These are phyloP conservation scores for Moesziomyces parantarcticus DNA, from an alignment of 1,284 basidiomycete species.

Conservation along the genomic window DNA sequence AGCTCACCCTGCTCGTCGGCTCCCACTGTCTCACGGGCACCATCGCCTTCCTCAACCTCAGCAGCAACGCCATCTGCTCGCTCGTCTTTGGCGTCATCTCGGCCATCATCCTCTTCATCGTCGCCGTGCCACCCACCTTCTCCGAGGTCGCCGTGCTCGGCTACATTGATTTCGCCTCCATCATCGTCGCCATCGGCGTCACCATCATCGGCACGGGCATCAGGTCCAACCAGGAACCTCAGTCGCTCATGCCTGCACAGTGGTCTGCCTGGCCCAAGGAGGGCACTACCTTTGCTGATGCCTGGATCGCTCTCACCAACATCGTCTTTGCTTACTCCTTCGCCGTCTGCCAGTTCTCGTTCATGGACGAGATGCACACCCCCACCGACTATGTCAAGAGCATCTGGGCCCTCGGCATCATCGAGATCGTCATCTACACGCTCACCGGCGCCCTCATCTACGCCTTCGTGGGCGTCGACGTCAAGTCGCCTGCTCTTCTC, in stretches of 20 bases:
- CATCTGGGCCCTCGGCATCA: slow-evolving; percentile 52
- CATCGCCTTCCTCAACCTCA: slow-evolving; percentile 54
- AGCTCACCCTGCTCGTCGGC: slow-evolving; percentile 48
- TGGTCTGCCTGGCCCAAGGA: slow-evolving; percentile 56
- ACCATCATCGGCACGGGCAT: slow-evolving; percentile 59
- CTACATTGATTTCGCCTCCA: slow-evolving; percentile 62
- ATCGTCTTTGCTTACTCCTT: slow-evolving; percentile 64
- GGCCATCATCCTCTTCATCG: slow-evolving; percentile 58
- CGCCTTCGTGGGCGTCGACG: slow-evolving; percentile 52
- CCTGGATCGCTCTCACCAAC: slow-evolving; percentile 55
- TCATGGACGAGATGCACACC: slow-evolving; percentile 61
- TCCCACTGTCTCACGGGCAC: slow-evolving; percentile 63
- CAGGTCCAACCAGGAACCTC: slow-evolving; percentile 19
- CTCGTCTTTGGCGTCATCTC: slow-evolving; percentile 57
- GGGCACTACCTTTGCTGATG: slow-evolving; percentile 50
- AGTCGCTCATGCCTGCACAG: slow-evolving; percentile 23
- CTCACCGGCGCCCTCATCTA: slow-evolving; percentile 59
- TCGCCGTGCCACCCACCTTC: slow-evolving; percentile 59
- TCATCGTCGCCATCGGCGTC: slow-evolving; percentile 55
- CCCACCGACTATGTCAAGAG: slow-evolving; percentile 59
- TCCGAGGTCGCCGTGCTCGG: slow-evolving; percentile 58
- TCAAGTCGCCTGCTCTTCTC: slow-evolving; percentile 54
- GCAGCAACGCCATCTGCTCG: slow-evolving; percentile 50
- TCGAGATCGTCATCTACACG: slow-evolving; percentile 63
- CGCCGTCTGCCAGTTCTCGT: slow-evolving; percentile 57